Percentiles rank a stretch among this genome's conserved stretches.
phyloP scores from a whole-genome alignment of 257 asterid species.

The Plectranthus barbatus region DNA sequence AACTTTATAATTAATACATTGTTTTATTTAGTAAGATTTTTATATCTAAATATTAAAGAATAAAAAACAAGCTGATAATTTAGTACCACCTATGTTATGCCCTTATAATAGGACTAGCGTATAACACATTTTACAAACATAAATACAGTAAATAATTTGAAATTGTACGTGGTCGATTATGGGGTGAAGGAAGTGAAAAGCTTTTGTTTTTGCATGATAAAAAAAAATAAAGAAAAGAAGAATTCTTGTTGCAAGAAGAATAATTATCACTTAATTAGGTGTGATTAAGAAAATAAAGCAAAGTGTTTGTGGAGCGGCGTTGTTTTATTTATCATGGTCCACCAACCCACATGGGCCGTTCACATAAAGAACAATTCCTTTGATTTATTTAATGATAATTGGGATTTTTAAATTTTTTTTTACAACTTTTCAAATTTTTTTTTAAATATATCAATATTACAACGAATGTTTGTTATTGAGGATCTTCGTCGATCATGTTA shows the following conservation, averaged over 20 bases:
- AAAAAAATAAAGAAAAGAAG: background rate
- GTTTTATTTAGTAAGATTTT: no score
- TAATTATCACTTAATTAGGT: slow-evolving; percentile 38
- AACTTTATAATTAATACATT: no score
- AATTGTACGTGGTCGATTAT: no score
- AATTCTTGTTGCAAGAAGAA: slow-evolving; percentile 13
- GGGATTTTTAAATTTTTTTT: slow-evolving; percentile 5
- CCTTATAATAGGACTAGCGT: no score
- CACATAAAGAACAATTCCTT: slow-evolving; percentile 37
- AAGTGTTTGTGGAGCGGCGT: slow-evolving; percentile 39
- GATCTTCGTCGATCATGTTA: background rate
- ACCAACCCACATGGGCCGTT: slow-evolving; percentile 64
- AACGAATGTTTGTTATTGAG: slow-evolving; percentile 3
- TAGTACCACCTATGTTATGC: no score
- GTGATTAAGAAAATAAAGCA: slow-evolving; percentile 42
- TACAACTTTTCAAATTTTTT: background rate
- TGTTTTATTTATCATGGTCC: slow-evolving; percentile 40
- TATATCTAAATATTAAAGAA: no score
- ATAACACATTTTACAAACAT: no score
- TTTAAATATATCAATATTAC: background rate
- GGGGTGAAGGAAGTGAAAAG: no score
- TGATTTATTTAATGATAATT: slow-evolving; percentile 18
- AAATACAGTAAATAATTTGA: no score
- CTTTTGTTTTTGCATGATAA: no score
- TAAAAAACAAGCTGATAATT: no score